Evolutionary conservation across 768 basidiomycete genomes (phyloP), one percentile per base, ranked within the genome.

Genomic region (Russula griseocarnosa): DNA sequence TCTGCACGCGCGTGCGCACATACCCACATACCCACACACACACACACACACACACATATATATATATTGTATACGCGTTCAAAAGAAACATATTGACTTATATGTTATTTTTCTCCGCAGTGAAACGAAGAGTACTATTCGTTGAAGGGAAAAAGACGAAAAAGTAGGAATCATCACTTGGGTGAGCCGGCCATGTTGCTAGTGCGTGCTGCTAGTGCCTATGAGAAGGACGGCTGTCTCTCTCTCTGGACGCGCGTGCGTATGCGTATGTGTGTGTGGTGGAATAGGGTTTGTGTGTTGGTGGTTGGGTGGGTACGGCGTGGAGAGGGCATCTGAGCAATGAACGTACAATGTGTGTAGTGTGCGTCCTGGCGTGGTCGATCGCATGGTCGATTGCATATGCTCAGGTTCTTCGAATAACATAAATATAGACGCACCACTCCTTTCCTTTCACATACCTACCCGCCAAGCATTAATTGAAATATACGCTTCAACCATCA

Each of bases 91-190:
- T 26, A 26, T 11, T 28, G 24, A 50, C 8, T 26, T 24, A 16
- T 26, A 28, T 13, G n/a, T n/a, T 49, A 0, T 20, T 49, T 13
- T 26, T 44, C 24, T 10, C 32, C 13, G 14, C 60, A 92, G 90
- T 90, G 42, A 85, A 85, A 70, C 76, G 80, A 55, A 78, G 87
- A 24, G 90, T 92, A 1, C 77, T 92, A 34, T 92, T 92, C 67
- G 85, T 92, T 1, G 90, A 92, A 75, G 86, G 84, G 72, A 86
- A 81, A 68, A 90, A 90, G 78, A 84, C 85, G 70, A 88, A 88
- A 68, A 79, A 73, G 70, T 72, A 67, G 55, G n/a, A 1, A 1
- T 3, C 14, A 10, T 49, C n/a, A 11, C 7, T 24, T 24, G 5
- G 5, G 14, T 47, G 46, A 22, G 44, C 10, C 46, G 2, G 28